phyloP scores from a whole-genome alignment of 129 eudicot species.

The Heracleum sosnowskyi region DNA sequence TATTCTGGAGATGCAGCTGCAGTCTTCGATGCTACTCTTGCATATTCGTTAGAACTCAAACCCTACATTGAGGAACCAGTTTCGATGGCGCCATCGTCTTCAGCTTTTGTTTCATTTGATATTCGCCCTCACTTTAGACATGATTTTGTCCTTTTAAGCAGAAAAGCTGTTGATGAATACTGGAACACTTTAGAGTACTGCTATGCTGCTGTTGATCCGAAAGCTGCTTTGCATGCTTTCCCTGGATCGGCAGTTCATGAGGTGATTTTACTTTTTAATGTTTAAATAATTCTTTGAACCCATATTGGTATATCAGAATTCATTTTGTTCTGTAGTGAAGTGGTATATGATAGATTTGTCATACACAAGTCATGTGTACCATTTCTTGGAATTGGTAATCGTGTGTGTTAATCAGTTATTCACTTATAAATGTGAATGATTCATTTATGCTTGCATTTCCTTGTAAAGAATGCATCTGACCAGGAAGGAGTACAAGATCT shows the following conservation, averaged over 20 bases:
- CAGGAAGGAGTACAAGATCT: neutral
- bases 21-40: conserved; percentile 48
- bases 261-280: conserved; percentile 29
- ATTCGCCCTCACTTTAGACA: conserved; percentile 88
- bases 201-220: conserved; percentile 72
- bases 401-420: neutral
- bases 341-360: neutral
- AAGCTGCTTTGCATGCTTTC: conserved; percentile 80
- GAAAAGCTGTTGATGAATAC: conserved; percentile 71
- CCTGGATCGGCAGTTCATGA: conserved; percentile 87
- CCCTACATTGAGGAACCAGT: conserved; percentile 95
- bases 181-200: conserved; percentile 95
- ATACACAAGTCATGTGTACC: neutral
- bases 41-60: conserved; percentile 75
- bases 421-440: neutral
- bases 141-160: conserved; percentile 78
- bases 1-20: conserved; percentile 30
- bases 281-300: neutral
- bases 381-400: neutral
- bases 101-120: conserved; percentile 41
- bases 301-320: neutral
- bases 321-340: neutral
- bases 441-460: neutral
- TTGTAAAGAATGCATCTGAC: neutral
- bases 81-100: conserved; percentile 26